Evolutionary conservation across 768 basidiomycete species (phyloP), one percentile per base, ranked within the genome.

Genomic region (Naganishia vaughanmartiniae): DNA sequence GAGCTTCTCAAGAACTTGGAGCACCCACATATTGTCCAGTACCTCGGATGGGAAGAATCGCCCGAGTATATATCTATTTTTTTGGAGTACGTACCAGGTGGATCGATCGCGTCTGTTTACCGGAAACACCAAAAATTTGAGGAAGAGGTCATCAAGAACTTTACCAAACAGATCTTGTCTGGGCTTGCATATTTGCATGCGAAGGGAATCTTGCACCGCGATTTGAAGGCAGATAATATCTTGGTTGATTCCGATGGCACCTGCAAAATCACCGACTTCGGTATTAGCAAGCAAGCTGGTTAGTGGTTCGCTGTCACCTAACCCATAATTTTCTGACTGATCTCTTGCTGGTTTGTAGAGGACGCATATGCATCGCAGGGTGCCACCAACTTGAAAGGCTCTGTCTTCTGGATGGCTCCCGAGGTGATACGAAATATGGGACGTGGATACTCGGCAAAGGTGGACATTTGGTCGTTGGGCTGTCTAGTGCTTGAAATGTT

Each of bases 401-500:
- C 94, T 24, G 90, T 98, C 42, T 98, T 96, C 80, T 99, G 96
- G 95, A 97, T 98, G 95, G 94, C 94, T 12, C 94, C 94, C 0
- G 94, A 93, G 83, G 92, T 96, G 71, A 89, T 92, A 72, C 89
- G 90, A 42, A 75, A 77, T 3, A 87, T 90, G 80, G 89, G 90
- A 75, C 77, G 81, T 66, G 93, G 93, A 0, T 98, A 98, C 81
- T 94, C 92, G 75, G 92, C 90, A 77, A 98, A 99, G 83, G 89
- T 96, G 60, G 96, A 99, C 78, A 95, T 99, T 74, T 99, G 96
- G 96, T 79, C 77, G 70, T 87, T 98, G 5, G 96, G 96, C 1
- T 99, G 96, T 83, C 91, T 98, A n/a, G 90, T 95, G 19, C 85
- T 97, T 73, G 96, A 99, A 81, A 99, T 99, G 96, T 95, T 93